Evolutionary conservation across 495 filamentous ascomycete species (phyloP).

Genomic region (Neurospora hispaniola): DNA sequence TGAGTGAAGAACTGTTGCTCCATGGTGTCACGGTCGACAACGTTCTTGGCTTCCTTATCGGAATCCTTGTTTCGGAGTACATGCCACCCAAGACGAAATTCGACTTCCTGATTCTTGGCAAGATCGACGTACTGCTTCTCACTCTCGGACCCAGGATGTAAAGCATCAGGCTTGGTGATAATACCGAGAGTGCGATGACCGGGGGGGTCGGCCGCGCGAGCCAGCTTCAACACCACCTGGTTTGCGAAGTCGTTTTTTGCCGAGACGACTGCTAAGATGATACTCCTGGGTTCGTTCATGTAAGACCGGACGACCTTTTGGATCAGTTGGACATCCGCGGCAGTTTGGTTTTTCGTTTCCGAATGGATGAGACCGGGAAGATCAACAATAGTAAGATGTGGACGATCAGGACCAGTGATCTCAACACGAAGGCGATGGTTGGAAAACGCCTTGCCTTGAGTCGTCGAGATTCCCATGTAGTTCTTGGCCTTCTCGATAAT

Average conservation of each 20-base stretch:
- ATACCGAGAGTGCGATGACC: slow-evolving; percentile 74
- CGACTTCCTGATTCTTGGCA: slow-evolving; percentile 49
- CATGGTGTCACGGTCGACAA: slow-evolving; percentile 27
- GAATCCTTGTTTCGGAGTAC: slow-evolving; percentile 53
- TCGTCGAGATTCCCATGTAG: slow-evolving; percentile 39
- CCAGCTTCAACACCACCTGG: slow-evolving; percentile 58
- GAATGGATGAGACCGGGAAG: slow-evolving; percentile 55
- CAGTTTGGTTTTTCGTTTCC: slow-evolving; percentile 36
- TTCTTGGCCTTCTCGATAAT: slow-evolving; percentile 41
- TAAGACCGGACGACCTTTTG: slow-evolving; percentile 45
- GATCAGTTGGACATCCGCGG: slow-evolving; percentile 42
- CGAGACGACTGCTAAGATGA: slow-evolving; percentile 56
- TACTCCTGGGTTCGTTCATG: slow-evolving; percentile 47
- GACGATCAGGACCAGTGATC: slow-evolving; percentile 49
- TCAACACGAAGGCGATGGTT: slow-evolving; percentile 62
- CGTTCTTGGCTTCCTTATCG: slow-evolving; percentile 28
- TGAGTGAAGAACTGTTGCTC: slow-evolving; percentile 34
- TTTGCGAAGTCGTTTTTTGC: slow-evolving; percentile 53
- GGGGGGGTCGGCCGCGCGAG: slow-evolving; percentile 60
- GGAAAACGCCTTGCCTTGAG: slow-evolving; percentile 37
- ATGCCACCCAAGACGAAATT: slow-evolving; percentile 62
- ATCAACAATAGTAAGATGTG: slow-evolving; percentile 60
- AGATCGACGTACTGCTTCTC: slow-evolving; percentile 44
- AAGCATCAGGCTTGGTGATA: slow-evolving; percentile 71
- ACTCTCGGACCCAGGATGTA: slow-evolving; percentile 35